Evolutionary conservation across 345 rosid genomes (phyloP).

Genomic region (Arabis hirsuta): DNA sequence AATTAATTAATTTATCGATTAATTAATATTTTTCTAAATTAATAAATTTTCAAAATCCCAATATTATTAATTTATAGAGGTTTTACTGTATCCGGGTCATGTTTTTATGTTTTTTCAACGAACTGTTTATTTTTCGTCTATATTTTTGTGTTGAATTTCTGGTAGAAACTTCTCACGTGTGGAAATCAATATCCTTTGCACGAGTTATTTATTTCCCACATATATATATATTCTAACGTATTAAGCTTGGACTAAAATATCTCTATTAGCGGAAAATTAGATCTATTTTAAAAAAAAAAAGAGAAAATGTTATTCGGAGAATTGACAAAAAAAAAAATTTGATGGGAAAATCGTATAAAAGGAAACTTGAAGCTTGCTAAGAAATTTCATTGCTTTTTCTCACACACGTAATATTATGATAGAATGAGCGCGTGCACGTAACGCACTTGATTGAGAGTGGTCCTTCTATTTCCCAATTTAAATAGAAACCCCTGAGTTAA

Average conservation of each 20-base stretch:
- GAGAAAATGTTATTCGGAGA: too few species aligned
- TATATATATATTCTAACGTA: too few species aligned
- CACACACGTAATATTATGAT: not conserved
- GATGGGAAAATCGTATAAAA: too few species aligned
- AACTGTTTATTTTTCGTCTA: not conserved
- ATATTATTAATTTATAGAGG: too few species aligned
- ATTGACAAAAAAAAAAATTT: too few species aligned
- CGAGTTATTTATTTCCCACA: not conserved
- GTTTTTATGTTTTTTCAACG: not conserved
- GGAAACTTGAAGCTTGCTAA: too few species aligned
- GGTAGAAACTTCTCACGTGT: not conserved
- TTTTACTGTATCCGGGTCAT: not conserved
- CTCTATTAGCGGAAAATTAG: too few species aligned
- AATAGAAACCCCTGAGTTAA: conserved; percentile 37
- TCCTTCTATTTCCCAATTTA: conserved; percentile 13
- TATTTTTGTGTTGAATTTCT: not conserved
- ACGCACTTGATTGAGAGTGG: conserved; percentile 16
- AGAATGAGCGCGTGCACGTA: conserved; percentile 6
- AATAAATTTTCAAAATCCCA: too few species aligned
- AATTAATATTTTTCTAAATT: too few species aligned
- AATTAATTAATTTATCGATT: too few species aligned
- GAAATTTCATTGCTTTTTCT: not conserved
- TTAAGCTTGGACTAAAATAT: too few species aligned
- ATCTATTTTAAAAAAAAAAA: too few species aligned
- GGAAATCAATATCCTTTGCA: not conserved